Percentiles rank a stretch among this genome's conserved stretches.
These are phyloP conservation scores for Phytophthora colocasiae DNA, from an alignment of 352 stramenopile species.

Conservation along the genomic window DNA sequence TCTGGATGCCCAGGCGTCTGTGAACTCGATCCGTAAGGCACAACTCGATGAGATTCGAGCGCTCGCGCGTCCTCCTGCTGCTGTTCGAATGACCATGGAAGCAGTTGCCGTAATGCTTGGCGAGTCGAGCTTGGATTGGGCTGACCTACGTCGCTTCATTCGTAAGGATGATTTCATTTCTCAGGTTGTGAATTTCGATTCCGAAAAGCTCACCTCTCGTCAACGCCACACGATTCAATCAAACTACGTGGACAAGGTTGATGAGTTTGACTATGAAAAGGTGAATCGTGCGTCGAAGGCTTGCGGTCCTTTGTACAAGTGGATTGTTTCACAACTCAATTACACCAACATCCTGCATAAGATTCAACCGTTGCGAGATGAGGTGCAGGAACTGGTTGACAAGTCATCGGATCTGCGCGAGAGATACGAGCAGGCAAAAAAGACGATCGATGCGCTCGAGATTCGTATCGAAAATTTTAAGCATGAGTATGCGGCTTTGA, in stretches of 20 bases:
- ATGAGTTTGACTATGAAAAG: constrained; percentile 93
- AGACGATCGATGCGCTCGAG: constrained; percentile 95
- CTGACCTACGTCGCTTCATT: constrained; percentile 98
- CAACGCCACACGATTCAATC: constrained; percentile 96
- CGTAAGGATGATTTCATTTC: constrained; percentile 99
- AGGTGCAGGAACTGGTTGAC: constrained; percentile 98
- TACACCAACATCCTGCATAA: constrained; percentile 99
- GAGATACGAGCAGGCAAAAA: constrained; percentile 93
- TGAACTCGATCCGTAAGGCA: constrained; percentile 98
- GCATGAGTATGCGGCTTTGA: constrained; percentile 98
- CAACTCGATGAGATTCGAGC: constrained; percentile 99
- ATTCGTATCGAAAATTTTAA: constrained; percentile 98
- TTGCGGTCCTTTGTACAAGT: constrained; percentile 99
- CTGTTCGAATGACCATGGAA: constrained; percentile 97
- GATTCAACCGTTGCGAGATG: constrained; percentile 98
- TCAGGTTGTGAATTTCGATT: constrained; percentile 99
- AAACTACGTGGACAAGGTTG: constrained; percentile 95
- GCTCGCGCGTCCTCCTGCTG: constrained; percentile 94
- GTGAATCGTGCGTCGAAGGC: constrained; percentile 95
- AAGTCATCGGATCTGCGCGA: constrained; percentile 93
- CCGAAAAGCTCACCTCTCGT: constrained; percentile 94
- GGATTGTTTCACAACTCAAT: constrained; percentile 98
- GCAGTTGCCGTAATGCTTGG: constrained; percentile 99
- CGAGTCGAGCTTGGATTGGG: constrained; percentile 96
- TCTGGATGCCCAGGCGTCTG: constrained; percentile 95